A percentile compares a stretch with the other conserved stretches of the same genome.
Conservation (phyloP, 1,284 basidiomycete genomes). For the Xanthoconium separans region DNA sequence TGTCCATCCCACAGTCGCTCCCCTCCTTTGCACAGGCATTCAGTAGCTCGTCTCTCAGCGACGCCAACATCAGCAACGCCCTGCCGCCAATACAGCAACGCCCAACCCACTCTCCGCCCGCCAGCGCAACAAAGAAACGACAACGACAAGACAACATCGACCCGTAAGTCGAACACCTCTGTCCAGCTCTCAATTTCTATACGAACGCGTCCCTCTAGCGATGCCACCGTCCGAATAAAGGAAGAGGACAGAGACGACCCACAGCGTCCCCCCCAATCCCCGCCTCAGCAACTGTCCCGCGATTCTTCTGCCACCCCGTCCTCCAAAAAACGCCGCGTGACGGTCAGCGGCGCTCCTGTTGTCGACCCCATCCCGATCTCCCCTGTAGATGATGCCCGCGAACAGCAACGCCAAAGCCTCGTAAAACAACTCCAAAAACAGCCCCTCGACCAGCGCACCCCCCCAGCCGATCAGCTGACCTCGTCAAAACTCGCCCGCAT, state of each 20-base stretch:
- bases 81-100: conserved; percentile 61
- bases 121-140: conserved; percentile 40
- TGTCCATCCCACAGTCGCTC: conserved; percentile 58
- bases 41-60: conserved; percentile 50
- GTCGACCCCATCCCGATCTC: conserved; percentile 53
- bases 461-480: conserved; percentile 31
- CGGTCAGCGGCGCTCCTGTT: conserved; percentile 54
- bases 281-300: conserved; percentile 19
- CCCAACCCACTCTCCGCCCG: conserved; percentile 34
- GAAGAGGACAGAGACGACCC: conserved; percentile 55
- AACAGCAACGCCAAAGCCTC: conserved; percentile 63
- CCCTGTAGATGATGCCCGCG: conserved; percentile 63
- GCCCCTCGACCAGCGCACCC: conserved; percentile 60
- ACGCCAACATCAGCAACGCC: conserved; percentile 48
- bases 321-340: conserved; percentile 73
- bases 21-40: conserved; percentile 76
- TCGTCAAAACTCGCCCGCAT: conserved; percentile 27
- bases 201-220: conserved; percentile 24
- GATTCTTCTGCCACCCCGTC: conserved; percentile 42
- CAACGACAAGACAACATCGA: conserved; percentile 35
- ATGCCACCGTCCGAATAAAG: conserved; percentile 51
- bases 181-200: not conserved
- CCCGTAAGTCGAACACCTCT: conserved; percentile 36
- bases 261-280: conserved; percentile 25
- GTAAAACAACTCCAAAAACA: conserved; percentile 70